These are phyloP conservation scores for Cornus florida DNA, from an alignment of 148 eudicot species.

Conservation along the genomic window DNA sequence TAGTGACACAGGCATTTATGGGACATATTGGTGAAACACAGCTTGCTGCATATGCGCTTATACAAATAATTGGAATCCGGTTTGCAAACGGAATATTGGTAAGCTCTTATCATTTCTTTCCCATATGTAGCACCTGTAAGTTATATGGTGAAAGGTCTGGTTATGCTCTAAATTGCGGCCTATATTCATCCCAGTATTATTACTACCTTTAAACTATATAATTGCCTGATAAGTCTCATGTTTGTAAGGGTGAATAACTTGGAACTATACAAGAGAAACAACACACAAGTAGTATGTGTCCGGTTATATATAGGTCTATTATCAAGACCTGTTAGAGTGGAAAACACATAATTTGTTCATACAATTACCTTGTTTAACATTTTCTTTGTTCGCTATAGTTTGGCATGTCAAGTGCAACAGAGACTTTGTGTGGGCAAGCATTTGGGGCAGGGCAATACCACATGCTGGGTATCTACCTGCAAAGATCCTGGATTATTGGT, in stretches of 20 bases:
- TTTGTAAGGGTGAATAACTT: no score
- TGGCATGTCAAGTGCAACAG: constrained; percentile 76
- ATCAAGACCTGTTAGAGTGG: no score
- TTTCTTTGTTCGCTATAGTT: constrained; percentile 29
- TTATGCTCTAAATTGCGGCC: no score
- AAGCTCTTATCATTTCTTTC: constrained; percentile 11
- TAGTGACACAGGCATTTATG: constrained; percentile 64
- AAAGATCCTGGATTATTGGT: constrained; percentile 65
- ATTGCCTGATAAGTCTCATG: not conserved
- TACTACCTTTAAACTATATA: not conserved
- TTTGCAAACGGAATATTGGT: constrained; percentile 62
- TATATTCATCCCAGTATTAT: no score
- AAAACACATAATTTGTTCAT: no score
- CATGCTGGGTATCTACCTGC: constrained; percentile 71
- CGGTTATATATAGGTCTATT: no score
- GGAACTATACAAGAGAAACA: no score
- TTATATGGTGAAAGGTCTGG: no score
- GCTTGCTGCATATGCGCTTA: constrained; percentile 74
- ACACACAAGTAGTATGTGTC: no score
- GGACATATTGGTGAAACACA: constrained; percentile 59
- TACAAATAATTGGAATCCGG: constrained; percentile 51
- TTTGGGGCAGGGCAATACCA: constrained; percentile 67
- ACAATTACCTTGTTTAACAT: no score
- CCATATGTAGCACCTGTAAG: no score
- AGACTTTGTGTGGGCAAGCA: constrained; percentile 77